Percentiles rank a stretch among this genome's conserved stretches.
Evolutionary conservation across 192 early-diverging fungal species (phyloP).

Genomic region (Coemansia sp.): DNA sequence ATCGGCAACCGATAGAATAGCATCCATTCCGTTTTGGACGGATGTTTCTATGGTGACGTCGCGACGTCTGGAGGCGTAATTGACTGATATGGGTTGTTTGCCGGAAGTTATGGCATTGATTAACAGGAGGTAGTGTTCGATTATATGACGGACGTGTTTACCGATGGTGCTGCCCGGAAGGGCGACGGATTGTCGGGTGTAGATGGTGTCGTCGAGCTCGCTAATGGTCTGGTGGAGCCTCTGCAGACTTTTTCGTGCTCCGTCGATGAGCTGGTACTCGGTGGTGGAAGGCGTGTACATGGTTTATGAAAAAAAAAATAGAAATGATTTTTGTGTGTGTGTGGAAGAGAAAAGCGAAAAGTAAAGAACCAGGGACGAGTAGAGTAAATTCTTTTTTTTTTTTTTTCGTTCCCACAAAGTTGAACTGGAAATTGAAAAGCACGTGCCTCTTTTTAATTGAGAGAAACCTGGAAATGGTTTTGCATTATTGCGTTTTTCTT

Average conservation of each 20-base stretch:
- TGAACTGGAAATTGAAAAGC: no score
- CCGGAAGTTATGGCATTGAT: slow-evolving; percentile 4
- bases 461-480: no score
- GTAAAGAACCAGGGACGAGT: no score
- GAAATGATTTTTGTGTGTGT: no score
- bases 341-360: no score
- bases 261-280: slow-evolving; percentile 20
- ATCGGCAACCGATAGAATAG: slow-evolving; percentile 13
- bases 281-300: neutral
- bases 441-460: no score
- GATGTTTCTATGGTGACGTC: slow-evolving; percentile 22
- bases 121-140: slow-evolving; percentile 54
- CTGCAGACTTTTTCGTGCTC: slow-evolving; percentile 16
- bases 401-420: no score
- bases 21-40: slow-evolving; percentile 11
- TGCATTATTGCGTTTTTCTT: neutral
- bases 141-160: slow-evolving; percentile 59
- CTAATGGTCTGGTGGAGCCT: slow-evolving; percentile 17
- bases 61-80: slow-evolving; percentile 35
- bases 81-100: slow-evolving; percentile 2
- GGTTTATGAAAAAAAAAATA: neutral
- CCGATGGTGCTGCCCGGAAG: slow-evolving; percentile 59
- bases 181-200: slow-evolving; percentile 30
- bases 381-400: no score
- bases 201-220: slow-evolving; percentile 18